phyloP scores from a whole-genome alignment of 306 rosid genomes.

The Cucumis cinereus region DNA sequence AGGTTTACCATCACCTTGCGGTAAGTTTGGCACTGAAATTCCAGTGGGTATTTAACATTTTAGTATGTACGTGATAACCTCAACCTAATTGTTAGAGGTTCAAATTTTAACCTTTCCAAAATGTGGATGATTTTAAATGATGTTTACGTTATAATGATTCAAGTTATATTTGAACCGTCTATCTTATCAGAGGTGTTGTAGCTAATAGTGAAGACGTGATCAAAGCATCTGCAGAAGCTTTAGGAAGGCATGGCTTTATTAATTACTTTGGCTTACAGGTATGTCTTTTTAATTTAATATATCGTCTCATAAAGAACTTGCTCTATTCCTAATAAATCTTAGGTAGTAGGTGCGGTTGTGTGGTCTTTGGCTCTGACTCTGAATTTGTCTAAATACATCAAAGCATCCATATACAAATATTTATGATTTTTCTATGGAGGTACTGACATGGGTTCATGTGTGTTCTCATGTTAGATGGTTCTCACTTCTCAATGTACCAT shows the following conservation, averaged over 20 bases:
- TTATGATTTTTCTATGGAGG: no score
- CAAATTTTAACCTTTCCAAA: neutral
- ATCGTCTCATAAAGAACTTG: neutral
- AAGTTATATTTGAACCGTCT: slow-evolving; percentile 9
- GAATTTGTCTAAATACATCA: neutral
- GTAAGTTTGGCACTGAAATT: slow-evolving; percentile 25
- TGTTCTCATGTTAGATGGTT: no score
- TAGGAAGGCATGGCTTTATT: slow-evolving; percentile 75
- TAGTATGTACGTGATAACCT: neutral
- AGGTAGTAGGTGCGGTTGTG: neutral
- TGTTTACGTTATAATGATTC: neutral
- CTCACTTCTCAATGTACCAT: no score
- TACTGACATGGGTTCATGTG: no score
- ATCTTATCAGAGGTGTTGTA: slow-evolving; percentile 74
- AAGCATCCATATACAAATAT: neutral
- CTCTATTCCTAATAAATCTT: neutral
- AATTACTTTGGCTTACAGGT: slow-evolving; percentile 98
- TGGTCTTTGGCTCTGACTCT: neutral
- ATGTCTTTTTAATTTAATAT: slow-evolving; percentile 11
- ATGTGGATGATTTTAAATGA: neutral
- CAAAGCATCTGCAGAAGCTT: slow-evolving; percentile 66
- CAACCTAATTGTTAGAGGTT: neutral
- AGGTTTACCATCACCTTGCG: slow-evolving; percentile 75
- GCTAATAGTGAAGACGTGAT: slow-evolving; percentile 76
- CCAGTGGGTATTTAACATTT: neutral